Base-by-base conservation (phyloP, 192 early-diverging fungal species). In the Podila clonocystis region DNA sequence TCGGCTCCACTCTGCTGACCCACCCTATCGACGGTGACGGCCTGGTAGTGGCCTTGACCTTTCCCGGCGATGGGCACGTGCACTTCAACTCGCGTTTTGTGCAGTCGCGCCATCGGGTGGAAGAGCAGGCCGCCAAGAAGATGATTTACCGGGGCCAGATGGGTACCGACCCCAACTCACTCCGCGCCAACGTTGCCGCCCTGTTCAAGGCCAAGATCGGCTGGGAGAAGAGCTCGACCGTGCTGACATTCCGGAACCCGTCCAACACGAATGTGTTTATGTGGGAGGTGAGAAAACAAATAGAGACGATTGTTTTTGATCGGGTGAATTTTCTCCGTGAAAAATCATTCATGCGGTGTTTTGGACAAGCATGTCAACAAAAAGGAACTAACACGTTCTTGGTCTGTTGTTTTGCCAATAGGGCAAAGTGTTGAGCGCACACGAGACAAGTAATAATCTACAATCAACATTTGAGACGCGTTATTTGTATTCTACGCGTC, bases 111-210 rank as follows among this genome's bases (percentile, higher is more conserved):
- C 75, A 78, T 19, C 68, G 75, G 20, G 75, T 78, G 11, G 69
- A 78, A 52, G 75, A 78, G 26, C 64, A 78, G 19, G 60, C 75
- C 6, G 68, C 65, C 11, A 65, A 49, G 12, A 71, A 67, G 60
- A 78, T 78, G 75, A 78, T 78, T 17, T 78, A 72, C 20, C 68
- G 75, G 31, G 75, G 75, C 26, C 75, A 78, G 57, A 78, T 78
- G 75, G 75, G 75, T 3, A 78, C 75, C 5, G 75, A 78, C 15
- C 75, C 75, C 12, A 78, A 78, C 49, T 66, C 63, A 28, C 57
- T 78, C n/a, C 65, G 50, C 29, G 57, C 75, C 20, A 78, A 78
- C 41, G 5, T 78, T 57, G 58, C 59, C 0, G 75, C 75, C 1
- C 26, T 78, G n/a, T 24, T 78, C 17, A 78, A 72, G 34, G 55